phyloP scores from a whole-genome alignment of 164 flowering plant genomes.

The Vitis rupestris region DNA sequence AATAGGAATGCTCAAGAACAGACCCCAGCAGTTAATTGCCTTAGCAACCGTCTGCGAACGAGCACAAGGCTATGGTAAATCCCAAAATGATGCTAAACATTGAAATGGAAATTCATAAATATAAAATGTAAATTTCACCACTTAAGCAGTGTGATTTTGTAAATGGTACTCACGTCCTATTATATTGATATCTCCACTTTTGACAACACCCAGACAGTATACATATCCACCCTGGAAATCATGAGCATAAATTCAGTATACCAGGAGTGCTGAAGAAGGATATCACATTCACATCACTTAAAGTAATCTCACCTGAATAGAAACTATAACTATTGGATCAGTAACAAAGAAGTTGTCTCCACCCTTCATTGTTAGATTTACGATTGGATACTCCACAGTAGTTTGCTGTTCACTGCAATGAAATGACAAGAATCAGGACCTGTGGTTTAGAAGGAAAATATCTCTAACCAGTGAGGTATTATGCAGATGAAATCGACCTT shows the following conservation, averaged over 20 bases:
- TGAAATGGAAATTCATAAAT: neutral
- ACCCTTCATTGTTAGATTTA: conserved; percentile 51
- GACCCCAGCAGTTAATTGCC: too few species aligned
- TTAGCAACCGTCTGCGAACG: too few species aligned
- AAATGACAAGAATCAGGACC: neutral
- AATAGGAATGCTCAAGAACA: too few species aligned
- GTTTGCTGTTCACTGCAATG: conserved; percentile 41
- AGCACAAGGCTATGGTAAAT: too few species aligned
- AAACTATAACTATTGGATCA: conserved; percentile 26
- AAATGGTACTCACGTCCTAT: conserved; percentile 79
- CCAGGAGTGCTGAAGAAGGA: neutral
- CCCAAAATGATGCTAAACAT: neutral
- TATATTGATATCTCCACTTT: conserved; percentile 64
- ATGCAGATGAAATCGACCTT: conserved; percentile 32
- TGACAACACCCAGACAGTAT: conserved; percentile 68
- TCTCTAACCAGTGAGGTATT: neutral
- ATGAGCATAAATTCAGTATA: conserved; percentile 9
- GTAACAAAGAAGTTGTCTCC: conserved; percentile 30
- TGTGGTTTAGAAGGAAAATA: neutral
- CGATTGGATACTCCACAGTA: conserved; percentile 11
- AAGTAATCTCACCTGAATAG: conserved; percentile 30
- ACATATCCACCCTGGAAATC: conserved; percentile 32
- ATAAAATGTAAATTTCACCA: neutral
- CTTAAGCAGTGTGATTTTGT: neutral
- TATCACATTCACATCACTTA: neutral